Conservation (phyloP, 176 grass and related monocot species). For the Zizania latifolia region DNA sequence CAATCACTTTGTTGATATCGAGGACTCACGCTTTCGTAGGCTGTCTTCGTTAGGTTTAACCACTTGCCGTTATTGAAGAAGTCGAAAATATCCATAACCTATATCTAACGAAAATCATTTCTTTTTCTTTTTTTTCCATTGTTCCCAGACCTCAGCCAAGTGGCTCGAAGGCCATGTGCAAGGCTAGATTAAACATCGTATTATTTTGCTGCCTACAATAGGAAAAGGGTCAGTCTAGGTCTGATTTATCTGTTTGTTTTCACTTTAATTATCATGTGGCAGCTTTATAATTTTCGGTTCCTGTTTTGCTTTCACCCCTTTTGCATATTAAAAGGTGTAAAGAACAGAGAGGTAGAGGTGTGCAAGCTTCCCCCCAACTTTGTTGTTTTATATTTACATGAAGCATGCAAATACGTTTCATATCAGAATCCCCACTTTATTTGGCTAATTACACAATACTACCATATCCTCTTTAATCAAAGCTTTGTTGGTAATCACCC, state of each 20-base stretch:
- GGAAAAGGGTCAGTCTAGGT: constrained; percentile 29
- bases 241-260: constrained; percentile 30
- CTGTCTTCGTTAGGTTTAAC: too few species aligned
- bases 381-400: constrained; percentile 49
- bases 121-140: too few species aligned
- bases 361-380: constrained; percentile 21
- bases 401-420: constrained; percentile 28
- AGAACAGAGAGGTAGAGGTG: constrained; percentile 18
- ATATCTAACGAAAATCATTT: too few species aligned
- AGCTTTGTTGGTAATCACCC: constrained; percentile 45
- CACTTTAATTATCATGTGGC: constrained; percentile 45
- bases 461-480: constrained; percentile 40
- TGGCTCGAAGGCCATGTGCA: constrained; percentile 34
- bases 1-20: too few species aligned
- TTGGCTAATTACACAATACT: constrained; percentile 30
- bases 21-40: too few species aligned
- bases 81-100: too few species aligned
- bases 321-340: constrained; percentile 36
- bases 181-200: constrained; percentile 15
- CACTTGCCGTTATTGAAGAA: too few species aligned
- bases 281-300: constrained; percentile 50
- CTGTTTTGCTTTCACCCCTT: constrained; percentile 39
- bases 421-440: background rate
- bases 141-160: background rate
- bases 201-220: constrained; percentile 20